Evolutionary conservation across 176 grass and related monocot species (phyloP), one percentile per base, ranked within the genome.

Genomic region (Themeda triandra): DNA sequence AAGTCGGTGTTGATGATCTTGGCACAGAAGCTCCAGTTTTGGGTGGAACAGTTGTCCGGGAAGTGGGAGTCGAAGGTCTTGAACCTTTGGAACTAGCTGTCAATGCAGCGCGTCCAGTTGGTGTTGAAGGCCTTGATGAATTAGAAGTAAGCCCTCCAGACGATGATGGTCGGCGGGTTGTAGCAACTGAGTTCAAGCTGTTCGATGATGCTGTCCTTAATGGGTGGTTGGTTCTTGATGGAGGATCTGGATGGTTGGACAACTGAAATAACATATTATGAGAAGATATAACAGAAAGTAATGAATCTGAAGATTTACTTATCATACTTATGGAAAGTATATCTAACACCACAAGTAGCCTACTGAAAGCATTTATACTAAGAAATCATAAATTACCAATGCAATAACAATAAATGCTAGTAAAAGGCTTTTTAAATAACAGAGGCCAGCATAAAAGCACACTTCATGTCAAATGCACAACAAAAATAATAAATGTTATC

Each of bases 71-170:
- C 74, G 91, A 92, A 68, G 96, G 66, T 86, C 96, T 90, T 45
- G 84, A 92, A 87, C 90, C 90, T 87, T 91, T 86, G 69, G 91
- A 88, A 2, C 45, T 60, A 75, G 80, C 23, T 71, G 83, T 82
- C 84, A 85, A 56, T 63, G 91, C 79, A 24, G 83, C 36, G 46
- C 93, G 91, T 54, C 91, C 83, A 86, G 87, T 92, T 60, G 96
- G 96, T 36, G 96, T 98, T 83, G 93, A 87, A 63, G 93, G 91
- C 89, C 93, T 93, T 31, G 93, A 95, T 63, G 90, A 82, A 84
- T 65, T 92, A 80, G 89, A 75, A 9, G 82, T 85, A 75, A 70
- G 92, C 23, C 91, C 92, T 59, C 91, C 93, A 80, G 96, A 95
- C n/a, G 89, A 98, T 36, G 89, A 88, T 3, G 96, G 96, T 44